Base-by-base conservation (phyloP, 116 monocot genomes). In the Papilionanthe hybrid region DNA sequence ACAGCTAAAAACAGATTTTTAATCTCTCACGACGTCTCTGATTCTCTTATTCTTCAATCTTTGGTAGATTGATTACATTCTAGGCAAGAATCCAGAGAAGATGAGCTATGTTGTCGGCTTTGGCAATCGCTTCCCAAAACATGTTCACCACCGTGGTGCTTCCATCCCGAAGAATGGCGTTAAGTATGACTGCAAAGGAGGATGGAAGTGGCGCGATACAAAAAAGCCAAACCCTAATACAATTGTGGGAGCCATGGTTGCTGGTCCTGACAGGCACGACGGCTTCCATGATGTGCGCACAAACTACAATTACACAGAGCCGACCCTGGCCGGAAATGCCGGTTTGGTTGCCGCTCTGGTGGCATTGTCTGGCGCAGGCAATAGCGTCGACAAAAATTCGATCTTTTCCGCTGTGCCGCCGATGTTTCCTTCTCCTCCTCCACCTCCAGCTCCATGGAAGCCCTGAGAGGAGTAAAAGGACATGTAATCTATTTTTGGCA, bases 41-140 rank as follows among this genome's bases (percentile, higher is more conserved):
- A 49, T 49, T 11, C 12, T 49, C 3, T 49, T 49, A 15, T 53
- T 20, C 22, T 25, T 75, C 10, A 60, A 63, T 29, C 32, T 45
- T 29, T 84, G 56, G 22, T 80, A 89, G 89, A 85, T 89, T 3
- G 80, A 89, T 67, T 89, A 89, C 48, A 85, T 89, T 72, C 78
- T 89, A 2, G 89, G 89, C 0, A 85, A 89, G 75, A 89, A 89
- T 73, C 89, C 89, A 8, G 65, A 67, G 63, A 89, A 85, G 82
- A 87, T 89, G 89, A 89, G 89, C 80, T 89, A 89, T 47, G 82
- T 89, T 25, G 89, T 89, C 2, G 89, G 89, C 43, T 89, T 86
- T 12, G 84, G 89, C 48, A 74, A 56, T 0, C 84, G 30, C 30
- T 89, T 75, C 56, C 89, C 89, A 1, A 87, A 89, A 42, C 89